These are phyloP conservation scores for Candida hungchunana DNA, from an alignment of 805 yeast genomes.

Conservation along the genomic window DNA sequence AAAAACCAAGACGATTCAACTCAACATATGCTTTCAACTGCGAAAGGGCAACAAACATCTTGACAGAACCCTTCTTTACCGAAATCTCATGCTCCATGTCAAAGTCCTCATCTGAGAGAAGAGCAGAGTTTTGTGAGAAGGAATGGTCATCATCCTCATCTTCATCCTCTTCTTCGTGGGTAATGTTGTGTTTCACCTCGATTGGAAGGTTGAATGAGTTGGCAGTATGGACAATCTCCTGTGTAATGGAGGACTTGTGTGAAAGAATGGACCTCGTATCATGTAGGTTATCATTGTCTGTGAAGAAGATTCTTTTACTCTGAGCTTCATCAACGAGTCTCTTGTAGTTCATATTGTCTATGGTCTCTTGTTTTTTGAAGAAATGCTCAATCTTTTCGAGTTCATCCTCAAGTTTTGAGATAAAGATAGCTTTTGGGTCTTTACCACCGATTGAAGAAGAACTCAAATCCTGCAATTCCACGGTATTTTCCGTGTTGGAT, in stretches of 20 bases:
- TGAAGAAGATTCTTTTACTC: slow-evolving; percentile 30
- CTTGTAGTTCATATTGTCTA: slow-evolving; percentile 42
- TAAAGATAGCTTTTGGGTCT: slow-evolving; percentile 40
- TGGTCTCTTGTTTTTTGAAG: slow-evolving; percentile 42
- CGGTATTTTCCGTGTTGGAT: slow-evolving; percentile 11
- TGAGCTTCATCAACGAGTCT: slow-evolving; percentile 42
- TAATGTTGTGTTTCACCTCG: slow-evolving; percentile 25
- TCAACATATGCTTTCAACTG: slow-evolving; percentile 83
- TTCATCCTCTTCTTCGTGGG: slow-evolving; percentile 33
- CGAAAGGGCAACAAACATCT: slow-evolving; percentile 65
- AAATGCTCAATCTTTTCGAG: slow-evolving; percentile 49
- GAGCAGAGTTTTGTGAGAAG: slow-evolving; percentile 43
- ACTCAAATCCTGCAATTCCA: slow-evolving; percentile 25
- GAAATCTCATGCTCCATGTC: slow-evolving; percentile 53
- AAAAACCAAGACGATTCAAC: slow-evolving; percentile 79
- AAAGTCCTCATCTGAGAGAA: slow-evolving; percentile 46
- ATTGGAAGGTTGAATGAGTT: slow-evolving; percentile 21
- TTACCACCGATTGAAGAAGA: background rate
- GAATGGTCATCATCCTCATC: slow-evolving; percentile 38
- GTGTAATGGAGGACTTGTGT: slow-evolving; percentile 20
- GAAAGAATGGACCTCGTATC: slow-evolving; percentile 24
- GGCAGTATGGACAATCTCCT: slow-evolving; percentile 19
- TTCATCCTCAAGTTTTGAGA: slow-evolving; percentile 44
- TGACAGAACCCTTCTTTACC: slow-evolving; percentile 59
- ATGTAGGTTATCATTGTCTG: slow-evolving; percentile 22